These are phyloP conservation scores for Fomitopsis pinicola DNA, from an alignment of 1,284 basidiomycete species.

Conservation along the genomic window DNA sequence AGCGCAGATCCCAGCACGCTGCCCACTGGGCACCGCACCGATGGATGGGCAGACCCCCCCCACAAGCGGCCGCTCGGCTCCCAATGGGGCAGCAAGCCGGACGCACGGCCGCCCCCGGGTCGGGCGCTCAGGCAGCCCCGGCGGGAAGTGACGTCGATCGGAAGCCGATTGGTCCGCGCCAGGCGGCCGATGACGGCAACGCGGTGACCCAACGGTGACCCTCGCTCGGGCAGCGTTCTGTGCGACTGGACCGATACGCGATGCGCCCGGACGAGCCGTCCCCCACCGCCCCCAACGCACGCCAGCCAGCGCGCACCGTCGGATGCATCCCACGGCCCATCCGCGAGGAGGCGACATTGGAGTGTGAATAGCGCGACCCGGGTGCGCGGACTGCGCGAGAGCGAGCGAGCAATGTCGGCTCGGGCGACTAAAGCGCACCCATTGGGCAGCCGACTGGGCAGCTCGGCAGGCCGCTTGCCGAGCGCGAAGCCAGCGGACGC, in stretches of 20 bases:
- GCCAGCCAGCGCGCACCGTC: background rate
- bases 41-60: too few relatives aligned
- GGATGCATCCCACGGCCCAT: background rate
- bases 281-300: too few relatives aligned
- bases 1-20: background rate
- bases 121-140: background rate
- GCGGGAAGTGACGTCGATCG: background rate
- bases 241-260: background rate
- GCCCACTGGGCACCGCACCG: too few relatives aligned
- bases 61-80: background rate
- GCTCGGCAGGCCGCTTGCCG: background rate
- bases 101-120: background rate
- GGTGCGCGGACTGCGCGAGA: background rate
- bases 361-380: background rate
- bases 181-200: background rate
- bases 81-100: background rate
- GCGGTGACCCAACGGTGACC: background rate
- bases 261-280: background rate
- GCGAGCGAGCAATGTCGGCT: background rate
- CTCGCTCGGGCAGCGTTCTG: background rate
- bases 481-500: background rate
- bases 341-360: too few relatives aligned
- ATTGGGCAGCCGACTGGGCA: constrained; percentile 1
- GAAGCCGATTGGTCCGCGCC: background rate
- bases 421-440: background rate